A percentile compares a stretch with the other conserved stretches of the same genome.
phyloP scores from a whole-genome alignment of 257 asterid species.

The Rauvolfia tetraphylla region DNA sequence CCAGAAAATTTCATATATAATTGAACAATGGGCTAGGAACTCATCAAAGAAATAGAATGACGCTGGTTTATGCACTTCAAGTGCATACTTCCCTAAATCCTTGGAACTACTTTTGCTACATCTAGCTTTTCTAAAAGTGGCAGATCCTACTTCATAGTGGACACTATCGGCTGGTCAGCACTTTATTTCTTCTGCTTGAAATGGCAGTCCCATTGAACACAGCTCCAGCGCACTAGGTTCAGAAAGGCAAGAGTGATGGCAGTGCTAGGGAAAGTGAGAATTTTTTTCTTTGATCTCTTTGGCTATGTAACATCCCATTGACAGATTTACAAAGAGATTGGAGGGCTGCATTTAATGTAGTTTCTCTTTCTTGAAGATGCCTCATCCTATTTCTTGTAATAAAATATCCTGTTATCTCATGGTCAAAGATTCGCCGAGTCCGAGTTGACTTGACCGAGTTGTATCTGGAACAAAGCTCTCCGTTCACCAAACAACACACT shows the following conservation, averaged over 20 bases:
- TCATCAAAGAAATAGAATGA: not conserved
- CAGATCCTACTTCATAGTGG: not conserved
- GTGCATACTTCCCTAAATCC: not conserved
- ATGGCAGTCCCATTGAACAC: not conserved
- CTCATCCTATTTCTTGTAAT: not conserved
- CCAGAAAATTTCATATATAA: not conserved
- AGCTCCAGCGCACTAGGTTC: not conserved
- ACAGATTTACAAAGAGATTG: not conserved
- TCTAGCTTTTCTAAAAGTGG: not conserved
- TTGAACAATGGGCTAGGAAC: not conserved
- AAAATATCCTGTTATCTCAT: too few relatives aligned
- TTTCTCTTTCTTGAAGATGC: not conserved
- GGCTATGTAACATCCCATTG: not conserved
- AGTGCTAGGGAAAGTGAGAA: not conserved
- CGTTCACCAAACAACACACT: too few relatives aligned
- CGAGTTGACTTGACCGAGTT: too few relatives aligned
- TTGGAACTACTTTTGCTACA: too few relatives aligned
- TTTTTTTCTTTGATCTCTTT: not conserved
- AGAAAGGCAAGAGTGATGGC: not conserved
- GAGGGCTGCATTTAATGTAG: not conserved
- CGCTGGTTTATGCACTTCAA: not conserved
- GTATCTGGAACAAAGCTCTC: too few relatives aligned
- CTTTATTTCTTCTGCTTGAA: not conserved
- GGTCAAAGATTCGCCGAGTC: too few relatives aligned
- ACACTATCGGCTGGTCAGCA: not conserved